These are phyloP conservation scores for Trypanosoma melophagium DNA, from an alignment of 208 protist genomes.

Conservation along the genomic window DNA sequence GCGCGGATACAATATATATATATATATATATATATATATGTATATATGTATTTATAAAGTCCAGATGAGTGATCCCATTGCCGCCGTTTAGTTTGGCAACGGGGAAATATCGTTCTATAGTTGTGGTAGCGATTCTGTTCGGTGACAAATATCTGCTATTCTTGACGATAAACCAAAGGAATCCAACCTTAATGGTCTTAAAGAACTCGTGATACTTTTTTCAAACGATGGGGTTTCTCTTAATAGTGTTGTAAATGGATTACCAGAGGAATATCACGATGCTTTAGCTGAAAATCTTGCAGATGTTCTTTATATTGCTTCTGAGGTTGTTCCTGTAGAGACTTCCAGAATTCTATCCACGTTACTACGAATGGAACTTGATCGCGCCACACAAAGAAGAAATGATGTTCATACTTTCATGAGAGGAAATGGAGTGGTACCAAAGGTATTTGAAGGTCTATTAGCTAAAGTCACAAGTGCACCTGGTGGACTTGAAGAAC, in stretches of 20 bases:
- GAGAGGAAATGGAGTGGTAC: slow-evolving; percentile 31
- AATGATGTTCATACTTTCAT: slow-evolving; percentile 37
- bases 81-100: neutral
- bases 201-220: slow-evolving; percentile 26
- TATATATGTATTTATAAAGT: slow-evolving; percentile 1
- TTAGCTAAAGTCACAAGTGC: slow-evolving; percentile 21
- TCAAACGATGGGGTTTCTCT: slow-evolving; percentile 34
- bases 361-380: slow-evolving; percentile 42
- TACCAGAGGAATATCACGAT: slow-evolving; percentile 34
- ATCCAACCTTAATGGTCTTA: neutral
- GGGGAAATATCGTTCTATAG: neutral
- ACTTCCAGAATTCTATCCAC: slow-evolving; percentile 32
- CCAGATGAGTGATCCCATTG: neutral
- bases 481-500: slow-evolving; percentile 21
- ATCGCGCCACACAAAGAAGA: slow-evolving; percentile 35
- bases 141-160: neutral
- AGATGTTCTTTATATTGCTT: slow-evolving; percentile 33
- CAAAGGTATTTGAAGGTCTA: slow-evolving; percentile 29
- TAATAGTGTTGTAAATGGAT: slow-evolving; percentile 31
- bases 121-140: slow-evolving; percentile 7
- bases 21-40: slow-evolving; percentile 20
- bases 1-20: neutral
- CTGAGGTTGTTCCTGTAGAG: slow-evolving; percentile 26
- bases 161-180: no score
- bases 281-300: slow-evolving; percentile 31